Percentiles rank a stretch among this genome's conserved stretches.
Conservation (phyloP, 169 alveolate species). For the Cryptosporidium felis region DNA sequence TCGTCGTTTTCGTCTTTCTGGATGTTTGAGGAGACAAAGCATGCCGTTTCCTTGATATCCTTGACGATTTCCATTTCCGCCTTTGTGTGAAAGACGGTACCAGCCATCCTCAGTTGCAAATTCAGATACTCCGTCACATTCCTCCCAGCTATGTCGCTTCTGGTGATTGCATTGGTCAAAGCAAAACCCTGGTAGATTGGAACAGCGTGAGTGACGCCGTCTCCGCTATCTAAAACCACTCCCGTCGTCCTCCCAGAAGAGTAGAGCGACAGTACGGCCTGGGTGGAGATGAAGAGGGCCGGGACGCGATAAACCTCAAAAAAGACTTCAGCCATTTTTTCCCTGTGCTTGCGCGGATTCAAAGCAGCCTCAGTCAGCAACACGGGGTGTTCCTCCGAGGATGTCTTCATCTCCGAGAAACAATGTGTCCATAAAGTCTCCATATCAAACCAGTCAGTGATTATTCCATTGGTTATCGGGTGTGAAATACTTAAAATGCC, state of each 20-base stretch:
- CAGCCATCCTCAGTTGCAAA: conserved; percentile 81
- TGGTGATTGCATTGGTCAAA: conserved; percentile 85
- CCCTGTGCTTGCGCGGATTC: conserved; percentile 90
- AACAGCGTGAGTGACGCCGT: conserved; percentile 92
- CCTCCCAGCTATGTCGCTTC: conserved; percentile 91
- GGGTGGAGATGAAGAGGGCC: conserved; percentile 85
- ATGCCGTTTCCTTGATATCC: conserved; percentile 82
- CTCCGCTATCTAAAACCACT: conserved; percentile 92
- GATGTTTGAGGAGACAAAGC: conserved; percentile 75
- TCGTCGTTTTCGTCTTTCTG: conserved; percentile 70
- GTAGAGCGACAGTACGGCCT: conserved; percentile 90
- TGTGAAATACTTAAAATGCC: conserved; percentile 82
- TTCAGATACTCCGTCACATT: conserved; percentile 86
- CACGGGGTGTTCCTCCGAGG: conserved; percentile 85
- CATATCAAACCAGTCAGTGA: conserved; percentile 88
- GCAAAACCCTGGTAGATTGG: conserved; percentile 91
- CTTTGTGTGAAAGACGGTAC: conserved; percentile 83
- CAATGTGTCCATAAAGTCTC: conserved; percentile 88
- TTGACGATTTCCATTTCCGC: conserved; percentile 83
- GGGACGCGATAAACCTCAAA: conserved; percentile 91
- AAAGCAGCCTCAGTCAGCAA: conserved; percentile 92
- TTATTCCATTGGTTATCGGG: conserved; percentile 88
- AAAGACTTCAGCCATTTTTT: conserved; percentile 87
- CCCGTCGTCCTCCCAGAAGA: conserved; percentile 92
- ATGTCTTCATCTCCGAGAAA: conserved; percentile 83